Percentiles rank a stretch among this genome's conserved stretches.
phyloP scores from a whole-genome alignment of 2,329 filamentous ascomycete genomes.

The Domatiomyces globalis region DNA sequence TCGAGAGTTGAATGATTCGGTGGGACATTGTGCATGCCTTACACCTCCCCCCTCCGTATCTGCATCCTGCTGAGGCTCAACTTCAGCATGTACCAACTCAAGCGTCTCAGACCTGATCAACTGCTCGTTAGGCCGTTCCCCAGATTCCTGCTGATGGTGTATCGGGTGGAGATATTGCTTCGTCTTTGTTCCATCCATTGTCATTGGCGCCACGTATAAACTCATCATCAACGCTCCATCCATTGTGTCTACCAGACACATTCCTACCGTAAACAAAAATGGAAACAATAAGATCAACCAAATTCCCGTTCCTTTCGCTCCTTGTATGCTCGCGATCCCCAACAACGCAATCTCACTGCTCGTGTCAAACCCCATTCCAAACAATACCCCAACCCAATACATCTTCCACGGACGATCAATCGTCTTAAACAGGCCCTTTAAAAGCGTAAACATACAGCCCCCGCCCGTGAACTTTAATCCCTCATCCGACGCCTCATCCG shows the following conservation, averaged over 20 bases:
- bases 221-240: constrained; percentile 94
- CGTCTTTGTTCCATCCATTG: constrained; percentile 15
- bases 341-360: constrained; percentile 86
- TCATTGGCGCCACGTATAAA: constrained; percentile 54
- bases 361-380: constrained; percentile 88
- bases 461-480: constrained; percentile 59
- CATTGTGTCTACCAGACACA: constrained; percentile 86
- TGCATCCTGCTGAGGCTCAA: too few species aligned
- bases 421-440: constrained; percentile 63
- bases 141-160: neutral
- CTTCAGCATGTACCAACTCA: neutral
- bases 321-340: constrained; percentile 79
- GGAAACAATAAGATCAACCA: constrained; percentile 94
- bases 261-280: constrained; percentile 81
- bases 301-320: constrained; percentile 69
- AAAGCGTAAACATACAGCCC: constrained; percentile 57
- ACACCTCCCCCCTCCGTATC: too few species aligned
- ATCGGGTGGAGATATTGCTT: constrained; percentile 17
- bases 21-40: too few species aligned
- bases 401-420: constrained; percentile 71
- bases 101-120: neutral
- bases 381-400: constrained; percentile 79
- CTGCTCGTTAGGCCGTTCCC: neutral
- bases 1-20: neutral
- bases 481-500: constrained; percentile 33